Evolutionary conservation across 1,139 yeast species (phyloP).

Genomic region (Yamadazyma friedrichii): DNA sequence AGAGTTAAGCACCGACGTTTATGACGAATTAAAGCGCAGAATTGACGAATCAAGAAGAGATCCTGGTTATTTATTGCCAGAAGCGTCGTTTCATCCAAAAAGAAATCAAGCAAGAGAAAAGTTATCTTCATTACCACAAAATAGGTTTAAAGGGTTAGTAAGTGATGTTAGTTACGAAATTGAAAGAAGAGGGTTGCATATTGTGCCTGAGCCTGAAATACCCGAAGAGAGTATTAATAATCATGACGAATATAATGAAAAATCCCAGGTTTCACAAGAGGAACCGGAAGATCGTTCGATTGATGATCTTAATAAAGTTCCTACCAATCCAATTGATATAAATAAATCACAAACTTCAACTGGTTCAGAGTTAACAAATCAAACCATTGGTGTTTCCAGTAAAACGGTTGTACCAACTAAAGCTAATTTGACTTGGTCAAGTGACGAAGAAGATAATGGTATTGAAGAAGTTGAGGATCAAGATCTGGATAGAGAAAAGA

Average conservation of each 20-base stretch:
- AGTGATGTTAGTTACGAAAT: slow-evolving; percentile 88
- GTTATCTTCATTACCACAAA: slow-evolving; percentile 77
- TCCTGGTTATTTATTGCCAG: slow-evolving; percentile 67
- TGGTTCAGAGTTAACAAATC: slow-evolving; percentile 18
- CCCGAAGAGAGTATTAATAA: background rate
- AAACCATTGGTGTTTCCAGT: slow-evolving; percentile 50
- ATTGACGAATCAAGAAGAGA: slow-evolving; percentile 53
- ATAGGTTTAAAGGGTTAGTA: slow-evolving; percentile 85
- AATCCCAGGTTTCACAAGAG: too few species aligned
- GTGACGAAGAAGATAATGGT: slow-evolving; percentile 60
- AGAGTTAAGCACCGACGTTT: slow-evolving; percentile 90
- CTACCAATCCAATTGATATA: slow-evolving; percentile 1
- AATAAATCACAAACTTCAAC: slow-evolving; percentile 8
- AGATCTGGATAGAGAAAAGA: background rate
- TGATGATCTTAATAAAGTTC: background rate
- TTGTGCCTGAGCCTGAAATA: slow-evolving; percentile 7
- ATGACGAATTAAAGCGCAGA: slow-evolving; percentile 83
- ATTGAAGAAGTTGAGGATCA: slow-evolving; percentile 9
- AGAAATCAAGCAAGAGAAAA: slow-evolving; percentile 95
- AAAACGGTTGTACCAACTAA: slow-evolving; percentile 73
- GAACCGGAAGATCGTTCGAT: background rate
- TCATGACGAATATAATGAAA: background rate
- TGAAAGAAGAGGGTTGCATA: slow-evolving; percentile 66
- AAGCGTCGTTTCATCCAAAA: slow-evolving; percentile 81
- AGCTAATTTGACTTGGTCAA: slow-evolving; percentile 79